Percentiles rank a stretch among this genome's conserved stretches.
phyloP scores from a whole-genome alignment of 2,329 filamentous ascomycete genomes.

The Fusarium multiceps region DNA sequence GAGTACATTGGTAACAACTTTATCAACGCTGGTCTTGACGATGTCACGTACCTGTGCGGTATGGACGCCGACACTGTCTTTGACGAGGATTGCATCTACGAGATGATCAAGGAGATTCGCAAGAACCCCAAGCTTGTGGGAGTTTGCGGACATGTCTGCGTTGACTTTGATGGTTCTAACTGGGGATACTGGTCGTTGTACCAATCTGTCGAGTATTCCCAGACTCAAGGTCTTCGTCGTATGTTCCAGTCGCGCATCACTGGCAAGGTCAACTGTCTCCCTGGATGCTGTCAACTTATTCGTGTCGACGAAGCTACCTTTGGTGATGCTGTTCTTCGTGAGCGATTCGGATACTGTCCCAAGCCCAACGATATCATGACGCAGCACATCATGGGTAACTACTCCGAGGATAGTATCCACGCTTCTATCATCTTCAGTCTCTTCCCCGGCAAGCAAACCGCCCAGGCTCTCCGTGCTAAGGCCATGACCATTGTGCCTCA shows the following conservation, averaged over 20 bases:
- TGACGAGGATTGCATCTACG: conserved; percentile 56
- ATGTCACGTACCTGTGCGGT: conserved; percentile 57
- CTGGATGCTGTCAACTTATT: conserved; percentile 62
- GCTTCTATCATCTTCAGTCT: conserved; percentile 61
- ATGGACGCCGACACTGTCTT: conserved; percentile 63
- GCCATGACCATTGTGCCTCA: conserved; percentile 61
- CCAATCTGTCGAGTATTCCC: conserved; percentile 61
- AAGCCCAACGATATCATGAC: conserved; percentile 61
- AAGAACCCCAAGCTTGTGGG: conserved; percentile 57
- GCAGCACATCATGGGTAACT: conserved; percentile 60
- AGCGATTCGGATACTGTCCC: conserved; percentile 61
- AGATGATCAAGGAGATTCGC: conserved; percentile 58
- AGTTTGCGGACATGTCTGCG: conserved; percentile 61
- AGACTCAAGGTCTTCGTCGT: conserved; percentile 59
- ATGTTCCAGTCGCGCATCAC: conserved; percentile 62
- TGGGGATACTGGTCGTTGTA: conserved; percentile 60
- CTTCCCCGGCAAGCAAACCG: conserved; percentile 57
- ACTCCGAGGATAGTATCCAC: conserved; percentile 63
- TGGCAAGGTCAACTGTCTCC: conserved; percentile 61
- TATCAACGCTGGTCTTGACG: conserved; percentile 52
- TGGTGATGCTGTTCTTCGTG: conserved; percentile 58
- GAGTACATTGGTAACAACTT: conserved; percentile 55
- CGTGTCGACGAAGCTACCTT: conserved; percentile 62
- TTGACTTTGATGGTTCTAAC: conserved; percentile 56
- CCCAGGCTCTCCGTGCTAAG: conserved; percentile 59